Percentiles rank a stretch among this genome's conserved stretches.
Conservation (phyloP, 2,329 filamentous ascomycete genomes). For the Grosmannia huntii region DNA sequence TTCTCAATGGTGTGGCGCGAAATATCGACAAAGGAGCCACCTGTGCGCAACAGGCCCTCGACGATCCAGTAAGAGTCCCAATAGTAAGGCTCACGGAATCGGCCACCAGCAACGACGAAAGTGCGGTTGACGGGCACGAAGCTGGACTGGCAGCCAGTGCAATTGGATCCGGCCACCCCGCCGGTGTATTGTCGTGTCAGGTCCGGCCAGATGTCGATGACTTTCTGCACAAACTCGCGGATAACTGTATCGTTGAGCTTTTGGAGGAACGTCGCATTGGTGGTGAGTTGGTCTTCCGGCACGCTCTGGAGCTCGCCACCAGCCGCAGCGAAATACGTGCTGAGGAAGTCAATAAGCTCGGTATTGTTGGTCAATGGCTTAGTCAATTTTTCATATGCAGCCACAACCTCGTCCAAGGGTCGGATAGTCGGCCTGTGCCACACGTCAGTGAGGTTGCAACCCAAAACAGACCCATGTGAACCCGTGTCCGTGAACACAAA, state of each 20-base stretch:
- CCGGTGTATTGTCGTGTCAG: conserved; percentile 47
- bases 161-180: conserved; percentile 25
- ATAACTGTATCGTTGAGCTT: conserved; percentile 45
- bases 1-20: conserved; percentile 57
- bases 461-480: neutral
- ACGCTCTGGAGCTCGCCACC: conserved; percentile 49
- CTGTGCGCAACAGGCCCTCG: conserved; percentile 51
- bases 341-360: conserved; percentile 47
- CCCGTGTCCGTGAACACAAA: neutral
- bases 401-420: conserved; percentile 46
- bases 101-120: conserved; percentile 59
- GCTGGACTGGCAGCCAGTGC: conserved; percentile 47
- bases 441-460: neutral
- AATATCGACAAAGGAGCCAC: conserved; percentile 49
- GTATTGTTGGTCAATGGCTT: conserved; percentile 52
- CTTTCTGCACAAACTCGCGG: conserved; percentile 46
- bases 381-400: conserved; percentile 44
- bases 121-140: conserved; percentile 55
- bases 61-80: conserved; percentile 62
- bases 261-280: conserved; percentile 44
- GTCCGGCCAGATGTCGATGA: conserved; percentile 58
- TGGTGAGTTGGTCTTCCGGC: conserved; percentile 34
- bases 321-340: conserved; percentile 48
- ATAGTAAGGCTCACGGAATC: conserved; percentile 59
- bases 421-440: conserved; percentile 40